Conservation (phyloP, 1,284 basidiomycete genomes). For the Cutaneotrichosporon cutaneum region DNA sequence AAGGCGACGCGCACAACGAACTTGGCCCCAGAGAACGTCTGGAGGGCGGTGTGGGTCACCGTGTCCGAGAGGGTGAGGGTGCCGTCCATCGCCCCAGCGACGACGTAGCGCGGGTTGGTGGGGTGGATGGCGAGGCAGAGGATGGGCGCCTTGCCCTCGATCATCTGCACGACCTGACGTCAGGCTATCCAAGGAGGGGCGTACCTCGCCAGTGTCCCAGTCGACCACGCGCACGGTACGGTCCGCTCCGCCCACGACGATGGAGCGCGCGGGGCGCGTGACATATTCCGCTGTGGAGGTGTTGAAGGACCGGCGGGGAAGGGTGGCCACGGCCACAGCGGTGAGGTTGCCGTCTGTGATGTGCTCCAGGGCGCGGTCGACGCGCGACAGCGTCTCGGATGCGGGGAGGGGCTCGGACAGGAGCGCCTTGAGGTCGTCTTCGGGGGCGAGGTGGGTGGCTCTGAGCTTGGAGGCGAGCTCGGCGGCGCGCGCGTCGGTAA, state of each 20-base stretch:
- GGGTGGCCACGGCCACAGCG: conserved; percentile 28
- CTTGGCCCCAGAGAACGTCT: conserved; percentile 46
- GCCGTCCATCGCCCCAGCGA: conserved; percentile 52
- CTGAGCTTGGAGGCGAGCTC: conserved; percentile 28
- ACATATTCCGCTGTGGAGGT: conserved; percentile 43
- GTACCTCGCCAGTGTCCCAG: conserved; percentile 67
- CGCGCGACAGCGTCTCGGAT: conserved; percentile 24
- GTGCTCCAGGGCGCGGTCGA: conserved; percentile 32
- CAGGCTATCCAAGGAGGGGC: conserved; percentile 10
- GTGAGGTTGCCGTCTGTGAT: conserved; percentile 46
- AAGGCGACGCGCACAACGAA: conserved; percentile 51
- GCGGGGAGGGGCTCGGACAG: conserved; percentile 24
- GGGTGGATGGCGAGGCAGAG: conserved; percentile 50
- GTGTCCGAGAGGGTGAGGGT: conserved; percentile 45
- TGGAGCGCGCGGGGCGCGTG: conserved; percentile 27
- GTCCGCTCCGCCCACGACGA: conserved; percentile 83
- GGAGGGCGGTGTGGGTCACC: conserved; percentile 39
- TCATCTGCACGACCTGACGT: conserved; percentile 38
- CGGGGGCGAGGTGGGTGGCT: conserved; percentile 17
- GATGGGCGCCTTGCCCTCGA: conserved; percentile 48
- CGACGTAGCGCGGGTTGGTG: conserved; percentile 41
- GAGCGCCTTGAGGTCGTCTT: conserved; percentile 25
- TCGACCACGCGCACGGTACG: conserved; percentile 72
- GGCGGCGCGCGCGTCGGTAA: conserved; percentile 33
- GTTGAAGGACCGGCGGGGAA: conserved; percentile 45